Evolutionary conservation across 176 grass and related monocot species (phyloP).

Genomic region (Pharus latifolius): DNA sequence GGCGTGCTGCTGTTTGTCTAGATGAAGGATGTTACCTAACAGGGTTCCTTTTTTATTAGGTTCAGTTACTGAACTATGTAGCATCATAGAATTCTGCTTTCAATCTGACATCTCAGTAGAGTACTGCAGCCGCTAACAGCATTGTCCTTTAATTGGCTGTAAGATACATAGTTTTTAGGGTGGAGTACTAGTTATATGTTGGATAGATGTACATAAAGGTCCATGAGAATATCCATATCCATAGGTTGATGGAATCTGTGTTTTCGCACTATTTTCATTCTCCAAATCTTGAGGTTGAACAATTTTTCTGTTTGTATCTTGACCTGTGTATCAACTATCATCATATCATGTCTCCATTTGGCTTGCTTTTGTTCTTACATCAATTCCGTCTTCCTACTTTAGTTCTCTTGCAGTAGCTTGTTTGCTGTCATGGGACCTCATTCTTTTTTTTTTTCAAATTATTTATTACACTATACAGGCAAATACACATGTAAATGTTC

Average conservation of each 20-base stretch:
- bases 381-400: not conserved
- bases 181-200: not conserved
- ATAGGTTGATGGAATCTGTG: not conserved
- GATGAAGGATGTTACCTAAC: not conserved
- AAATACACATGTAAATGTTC: conserved; percentile 99
- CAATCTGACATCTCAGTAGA: too few species aligned
- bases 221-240: not conserved
- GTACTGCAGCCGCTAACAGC: not conserved
- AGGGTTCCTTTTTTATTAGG: not conserved
- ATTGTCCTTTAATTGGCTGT: not conserved
- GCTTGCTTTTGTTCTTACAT: not conserved
- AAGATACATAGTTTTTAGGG: not conserved
- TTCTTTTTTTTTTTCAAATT: conserved; percentile 5
- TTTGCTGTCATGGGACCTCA: not conserved
- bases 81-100: too few species aligned
- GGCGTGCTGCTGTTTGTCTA: not conserved
- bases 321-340: not conserved
- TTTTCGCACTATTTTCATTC: too few species aligned
- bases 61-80: not conserved
- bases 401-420: too few species aligned
- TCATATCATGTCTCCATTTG: not conserved
- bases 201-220: not conserved
- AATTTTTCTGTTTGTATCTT: not conserved
- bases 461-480: conserved; percentile 54
- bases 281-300: too few species aligned